phyloP scores from a whole-genome alignment of 1,284 basidiomycete species.

The Boletus semigastroideus region DNA sequence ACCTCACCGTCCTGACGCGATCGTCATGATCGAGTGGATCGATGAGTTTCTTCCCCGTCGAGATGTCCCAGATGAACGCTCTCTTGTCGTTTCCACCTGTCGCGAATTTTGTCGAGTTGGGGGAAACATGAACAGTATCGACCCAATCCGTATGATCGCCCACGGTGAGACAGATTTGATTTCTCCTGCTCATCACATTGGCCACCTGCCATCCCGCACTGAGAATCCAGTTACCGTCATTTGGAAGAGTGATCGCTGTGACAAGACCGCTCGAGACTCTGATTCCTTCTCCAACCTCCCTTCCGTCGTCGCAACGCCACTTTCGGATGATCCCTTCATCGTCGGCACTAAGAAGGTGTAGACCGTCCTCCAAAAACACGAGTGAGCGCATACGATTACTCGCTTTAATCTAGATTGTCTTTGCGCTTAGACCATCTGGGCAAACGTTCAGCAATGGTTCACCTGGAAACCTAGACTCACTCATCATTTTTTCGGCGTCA shows the following conservation, averaged over 20 bases:
- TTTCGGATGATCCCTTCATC: constrained; percentile 2
- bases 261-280: background rate
- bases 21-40: background rate
- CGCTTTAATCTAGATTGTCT: background rate
- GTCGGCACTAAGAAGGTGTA: background rate
- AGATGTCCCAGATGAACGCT: constrained; percentile 4
- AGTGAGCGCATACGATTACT: background rate
- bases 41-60: background rate
- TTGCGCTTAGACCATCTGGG: background rate
- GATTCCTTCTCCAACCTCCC: background rate
- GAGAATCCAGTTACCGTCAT: background rate
- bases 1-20: background rate
- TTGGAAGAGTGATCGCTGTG: background rate
- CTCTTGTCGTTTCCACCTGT: constrained; percentile 1
- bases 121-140: constrained; percentile 3
- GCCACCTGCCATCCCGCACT: background rate
- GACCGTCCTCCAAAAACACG: background rate
- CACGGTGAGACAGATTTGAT: background rate
- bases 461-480: background rate
- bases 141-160: constrained; percentile 3
- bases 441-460: background rate
- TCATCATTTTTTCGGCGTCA: background rate
- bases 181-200: background rate
- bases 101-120: background rate
- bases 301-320: background rate